These are phyloP conservation scores for Talaromyces stipitatus DNA, from an alignment of 495 filamentous ascomycete genomes.

Conservation along the genomic window DNA sequence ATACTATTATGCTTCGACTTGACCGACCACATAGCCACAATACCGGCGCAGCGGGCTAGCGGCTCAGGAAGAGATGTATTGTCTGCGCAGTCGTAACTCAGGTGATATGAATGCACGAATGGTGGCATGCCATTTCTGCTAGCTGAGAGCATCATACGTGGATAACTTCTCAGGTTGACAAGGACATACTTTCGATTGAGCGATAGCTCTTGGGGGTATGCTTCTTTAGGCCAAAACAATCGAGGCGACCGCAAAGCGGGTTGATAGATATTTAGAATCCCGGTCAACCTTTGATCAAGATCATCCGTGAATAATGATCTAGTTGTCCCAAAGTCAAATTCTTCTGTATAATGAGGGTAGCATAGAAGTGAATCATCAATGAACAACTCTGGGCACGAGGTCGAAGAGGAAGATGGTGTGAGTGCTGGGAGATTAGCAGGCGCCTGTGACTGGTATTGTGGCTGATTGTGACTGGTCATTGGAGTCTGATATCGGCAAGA, in stretches of 20 bases:
- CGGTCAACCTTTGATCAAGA: not conserved
- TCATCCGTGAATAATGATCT: not conserved
- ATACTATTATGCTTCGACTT: not conserved
- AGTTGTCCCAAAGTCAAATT: not conserved
- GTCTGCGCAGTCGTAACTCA: not conserved
- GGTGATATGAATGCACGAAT: not conserved
- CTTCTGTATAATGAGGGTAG: not conserved
- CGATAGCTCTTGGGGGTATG: not conserved
- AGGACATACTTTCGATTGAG: not conserved
- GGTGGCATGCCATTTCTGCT: not conserved
- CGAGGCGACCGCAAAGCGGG: not conserved
- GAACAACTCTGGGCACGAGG: not conserved
- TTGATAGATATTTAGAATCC: not conserved
- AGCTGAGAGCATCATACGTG: not conserved
- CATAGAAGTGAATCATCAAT: not conserved
- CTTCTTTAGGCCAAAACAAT: not conserved
- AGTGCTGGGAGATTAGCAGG: not conserved
- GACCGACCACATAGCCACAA: slow-evolving; percentile 2
- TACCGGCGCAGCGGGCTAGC: slow-evolving; percentile 1
- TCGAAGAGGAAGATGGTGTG: not conserved
- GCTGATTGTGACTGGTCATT: not conserved
- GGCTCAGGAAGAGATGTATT: not conserved
- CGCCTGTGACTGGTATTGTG: not conserved
- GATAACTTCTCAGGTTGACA: not conserved
- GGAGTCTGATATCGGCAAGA: not conserved